phyloP scores from a whole-genome alignment of 2,329 filamentous ascomycete genomes.

The Xylariaceae sp. region DNA sequence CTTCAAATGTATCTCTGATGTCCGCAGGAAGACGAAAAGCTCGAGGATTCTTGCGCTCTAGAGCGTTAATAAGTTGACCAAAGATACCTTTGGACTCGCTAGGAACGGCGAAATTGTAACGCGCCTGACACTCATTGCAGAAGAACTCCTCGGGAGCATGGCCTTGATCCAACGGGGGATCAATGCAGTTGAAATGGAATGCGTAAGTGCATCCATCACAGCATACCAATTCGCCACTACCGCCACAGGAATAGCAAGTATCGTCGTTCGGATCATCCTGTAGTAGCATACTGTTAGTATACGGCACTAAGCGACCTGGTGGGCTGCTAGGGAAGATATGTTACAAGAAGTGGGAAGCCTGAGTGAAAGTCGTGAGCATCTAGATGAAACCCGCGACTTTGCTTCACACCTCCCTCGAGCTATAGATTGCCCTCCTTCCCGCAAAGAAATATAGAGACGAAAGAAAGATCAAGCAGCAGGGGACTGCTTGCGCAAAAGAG shows the following conservation, averaged over 20 bases:
- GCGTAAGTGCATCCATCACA: slow-evolving; percentile 89
- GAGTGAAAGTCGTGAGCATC: slow-evolving; percentile 13
- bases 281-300: slow-evolving; percentile 38
- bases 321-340: slow-evolving; percentile 32
- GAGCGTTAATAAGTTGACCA: slow-evolving; percentile 54
- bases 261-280: slow-evolving; percentile 70
- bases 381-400: slow-evolving; percentile 19
- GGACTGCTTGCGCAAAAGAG: background rate
- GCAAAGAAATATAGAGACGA: background rate
- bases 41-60: slow-evolving; percentile 65
- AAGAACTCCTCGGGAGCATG: slow-evolving; percentile 73
- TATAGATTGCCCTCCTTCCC: background rate
- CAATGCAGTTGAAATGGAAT: slow-evolving; percentile 84
- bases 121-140: slow-evolving; percentile 65
- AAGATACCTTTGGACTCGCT: slow-evolving; percentile 52
- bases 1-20: slow-evolving; percentile 72
- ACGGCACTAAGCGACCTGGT: slow-evolving; percentile 23
- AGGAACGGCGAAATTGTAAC: slow-evolving; percentile 41
- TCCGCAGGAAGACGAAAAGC: slow-evolving; percentile 67
- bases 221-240: slow-evolving; percentile 79
- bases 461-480: background rate
- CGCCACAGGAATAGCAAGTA: slow-evolving; percentile 79
- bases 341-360: slow-evolving; percentile 35
- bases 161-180: slow-evolving; percentile 66
- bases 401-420: slow-evolving; percentile 9